Percentiles rank a stretch among this genome's conserved stretches.
phyloP scores from a whole-genome alignment of 2,329 filamentous ascomycete genomes.

The Fusarium sp. region DNA sequence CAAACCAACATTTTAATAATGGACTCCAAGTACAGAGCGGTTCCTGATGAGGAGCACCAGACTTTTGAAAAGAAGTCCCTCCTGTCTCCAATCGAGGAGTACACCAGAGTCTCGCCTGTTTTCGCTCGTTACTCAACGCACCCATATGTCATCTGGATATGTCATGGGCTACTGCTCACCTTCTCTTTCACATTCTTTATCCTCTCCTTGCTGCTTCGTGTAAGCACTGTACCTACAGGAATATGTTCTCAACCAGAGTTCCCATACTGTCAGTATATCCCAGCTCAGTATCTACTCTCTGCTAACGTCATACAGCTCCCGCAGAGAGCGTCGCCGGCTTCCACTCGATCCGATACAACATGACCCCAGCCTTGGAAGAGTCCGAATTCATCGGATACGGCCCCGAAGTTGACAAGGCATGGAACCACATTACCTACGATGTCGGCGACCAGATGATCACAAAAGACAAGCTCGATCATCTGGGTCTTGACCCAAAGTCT shows the following conservation, averaged over 20 bases:
- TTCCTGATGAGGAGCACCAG: conserved; percentile 30
- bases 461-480: conserved; percentile 63
- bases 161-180: conserved; percentile 27
- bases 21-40: conserved; percentile 15
- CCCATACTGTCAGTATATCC: conserved; percentile 28
- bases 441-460: conserved; percentile 73
- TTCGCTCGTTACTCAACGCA: background rate
- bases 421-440: conserved; percentile 63
- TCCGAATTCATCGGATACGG: conserved; percentile 68
- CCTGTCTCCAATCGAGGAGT: conserved; percentile 2
- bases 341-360: conserved; percentile 63
- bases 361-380: conserved; percentile 58
- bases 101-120: background rate
- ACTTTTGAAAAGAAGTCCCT: conserved; percentile 29
- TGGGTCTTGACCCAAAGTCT: conserved; percentile 65
- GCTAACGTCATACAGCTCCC: conserved; percentile 55
- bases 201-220: conserved; percentile 21
- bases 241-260: conserved; percentile 4
- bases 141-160: conserved; percentile 23
- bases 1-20: background rate
- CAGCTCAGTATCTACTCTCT: rapidly evolving
- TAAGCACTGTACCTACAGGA: background rate
- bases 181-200: conserved; percentile 33
- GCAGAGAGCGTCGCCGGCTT: conserved; percentile 62
- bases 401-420: conserved; percentile 67